Conservation (phyloP, 2,329 filamentous ascomycete genomes). For the Hypoxylon sp. region DNA sequence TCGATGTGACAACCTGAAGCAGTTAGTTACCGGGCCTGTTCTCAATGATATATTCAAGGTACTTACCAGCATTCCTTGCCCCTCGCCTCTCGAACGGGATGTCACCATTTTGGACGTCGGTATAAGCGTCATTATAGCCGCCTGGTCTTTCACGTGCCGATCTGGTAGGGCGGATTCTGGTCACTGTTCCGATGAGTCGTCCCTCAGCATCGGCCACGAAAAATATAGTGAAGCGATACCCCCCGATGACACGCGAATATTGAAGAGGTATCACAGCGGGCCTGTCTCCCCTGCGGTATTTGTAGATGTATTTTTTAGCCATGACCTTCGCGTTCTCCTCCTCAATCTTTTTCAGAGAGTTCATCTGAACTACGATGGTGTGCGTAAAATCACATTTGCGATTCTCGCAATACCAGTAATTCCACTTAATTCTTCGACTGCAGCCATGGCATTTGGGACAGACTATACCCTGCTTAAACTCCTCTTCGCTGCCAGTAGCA, state of each 20-base stretch:
- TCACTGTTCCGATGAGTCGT: constrained; percentile 64
- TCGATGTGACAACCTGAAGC: constrained; percentile 56
- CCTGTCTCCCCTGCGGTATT: not conserved
- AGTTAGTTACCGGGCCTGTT: constrained; percentile 46
- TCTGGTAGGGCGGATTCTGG: constrained; percentile 70
- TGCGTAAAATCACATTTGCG: constrained; percentile 64
- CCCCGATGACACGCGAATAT: constrained; percentile 38
- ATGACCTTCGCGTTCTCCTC: constrained; percentile 30
- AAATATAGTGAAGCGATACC: constrained; percentile 55
- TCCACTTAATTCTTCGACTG: constrained; percentile 72
- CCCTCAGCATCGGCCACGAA: constrained; percentile 60
- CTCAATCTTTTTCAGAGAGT: constrained; percentile 44
- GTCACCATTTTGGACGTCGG: constrained; percentile 60
- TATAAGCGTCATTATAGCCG: constrained; percentile 75
- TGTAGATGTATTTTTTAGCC: not conserved
- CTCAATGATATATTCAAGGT: constrained; percentile 42
- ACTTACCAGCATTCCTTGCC: constrained; percentile 55
- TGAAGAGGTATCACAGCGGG: no score
- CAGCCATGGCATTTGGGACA: constrained; percentile 76
- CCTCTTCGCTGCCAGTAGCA: constrained; percentile 62
- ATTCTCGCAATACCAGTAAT: constrained; percentile 72
- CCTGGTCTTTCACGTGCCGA: constrained; percentile 63
- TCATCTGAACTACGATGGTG: constrained; percentile 48
- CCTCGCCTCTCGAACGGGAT: constrained; percentile 63
- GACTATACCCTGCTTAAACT: constrained; percentile 74